Base-by-base conservation (phyloP, 2,329 filamentous ascomycete species). In the Phyllosticta citribraziliensis region DNA sequence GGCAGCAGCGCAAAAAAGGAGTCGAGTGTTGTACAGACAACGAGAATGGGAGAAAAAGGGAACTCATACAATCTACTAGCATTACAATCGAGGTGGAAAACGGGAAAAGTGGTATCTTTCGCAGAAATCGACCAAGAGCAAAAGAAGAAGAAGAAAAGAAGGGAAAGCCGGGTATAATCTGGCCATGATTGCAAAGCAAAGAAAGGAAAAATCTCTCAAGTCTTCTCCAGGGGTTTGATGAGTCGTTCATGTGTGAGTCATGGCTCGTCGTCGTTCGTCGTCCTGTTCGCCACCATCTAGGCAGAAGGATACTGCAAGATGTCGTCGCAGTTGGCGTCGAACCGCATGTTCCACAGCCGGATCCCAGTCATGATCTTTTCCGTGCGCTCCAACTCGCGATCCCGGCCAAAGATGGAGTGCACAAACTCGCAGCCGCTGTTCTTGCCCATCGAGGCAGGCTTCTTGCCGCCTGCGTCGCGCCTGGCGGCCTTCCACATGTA, bases 341-440 rank as follows among this genome's bases (percentile, higher is more conserved):
- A 99, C 55, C 93, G 88, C 76, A 95, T 85, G 74, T 89, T 91
- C 90, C 93, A 99, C 40, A 92, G 81, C 56, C 89, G 84, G 70
- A 96, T 87, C 65, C 85, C 86, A 66, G 89, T 86, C 91, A 97
- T 97, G 76, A 97, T 85, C 75, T 88, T 89, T 79, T 97, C 91
- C 2, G 93, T 97, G 75, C 87, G 87, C 73, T 92, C 87, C 60
- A 97, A 81, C 77, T 97, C 89, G 65, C 91, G 84, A 71, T 97
- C 93, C 65, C 88, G 87, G 66, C 92, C 93, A 69, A 97, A 97
- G 68, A 99, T 89, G 58, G 91, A 92, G 73, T 97, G 88, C 70
- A 99, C 93, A 70, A 99, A 97, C 78, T 97, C 92, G 67, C 89
- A 88, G 57, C 94, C 94, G 59, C 91, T 91, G 73, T 91, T 93